These are phyloP conservation scores for Talaromyces sp. DNA, from an alignment of 2,329 filamentous ascomycete species.

Conservation along the genomic window DNA sequence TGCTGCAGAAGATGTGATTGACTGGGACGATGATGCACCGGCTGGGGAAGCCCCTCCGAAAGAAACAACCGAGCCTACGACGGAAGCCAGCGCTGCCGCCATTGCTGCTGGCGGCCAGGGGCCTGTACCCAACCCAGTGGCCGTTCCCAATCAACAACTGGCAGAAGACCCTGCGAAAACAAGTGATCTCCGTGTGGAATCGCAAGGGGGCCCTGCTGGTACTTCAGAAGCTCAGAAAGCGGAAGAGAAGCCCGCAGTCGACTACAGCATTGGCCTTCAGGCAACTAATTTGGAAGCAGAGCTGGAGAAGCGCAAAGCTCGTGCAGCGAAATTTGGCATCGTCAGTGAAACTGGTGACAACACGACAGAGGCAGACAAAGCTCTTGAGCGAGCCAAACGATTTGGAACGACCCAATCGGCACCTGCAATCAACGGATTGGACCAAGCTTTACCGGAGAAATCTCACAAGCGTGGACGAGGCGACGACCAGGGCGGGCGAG, in stretches of 20 bases:
- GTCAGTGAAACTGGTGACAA: conserved; percentile 34
- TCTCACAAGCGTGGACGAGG: conserved; percentile 36
- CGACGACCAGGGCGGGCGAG: conserved; percentile 33
- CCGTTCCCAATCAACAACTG: conserved; percentile 35
- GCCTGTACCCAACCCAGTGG: conserved; percentile 31
- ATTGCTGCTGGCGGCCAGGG: conserved; percentile 35
- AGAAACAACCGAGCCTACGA: conserved; percentile 22
- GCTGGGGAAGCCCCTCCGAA: conserved; percentile 21
- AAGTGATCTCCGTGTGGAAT: conserved; percentile 32
- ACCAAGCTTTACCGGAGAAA: conserved; percentile 41
- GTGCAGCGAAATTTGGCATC: conserved; percentile 45
- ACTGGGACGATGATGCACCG: conserved; percentile 39
- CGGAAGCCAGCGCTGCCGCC: conserved; percentile 26
- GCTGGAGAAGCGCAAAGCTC: conserved; percentile 43
- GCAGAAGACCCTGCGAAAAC: conserved; percentile 33
- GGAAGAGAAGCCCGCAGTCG: conserved; percentile 29
- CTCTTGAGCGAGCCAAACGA: conserved; percentile 42
- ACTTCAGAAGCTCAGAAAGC: conserved; percentile 15
- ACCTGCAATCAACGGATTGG: conserved; percentile 34
- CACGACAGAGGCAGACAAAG: conserved; percentile 38
- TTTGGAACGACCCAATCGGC: conserved; percentile 33
- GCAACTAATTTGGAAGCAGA: conserved; percentile 42
- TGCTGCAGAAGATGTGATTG: conserved; percentile 38
- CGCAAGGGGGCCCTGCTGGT: conserved; percentile 17
- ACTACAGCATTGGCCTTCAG: conserved; percentile 39